A percentile compares a stretch with the other conserved stretches of the same genome.
phyloP scores from a whole-genome alignment of 2,329 filamentous ascomycete genomes.

The Periglandula ipomoeae region DNA sequence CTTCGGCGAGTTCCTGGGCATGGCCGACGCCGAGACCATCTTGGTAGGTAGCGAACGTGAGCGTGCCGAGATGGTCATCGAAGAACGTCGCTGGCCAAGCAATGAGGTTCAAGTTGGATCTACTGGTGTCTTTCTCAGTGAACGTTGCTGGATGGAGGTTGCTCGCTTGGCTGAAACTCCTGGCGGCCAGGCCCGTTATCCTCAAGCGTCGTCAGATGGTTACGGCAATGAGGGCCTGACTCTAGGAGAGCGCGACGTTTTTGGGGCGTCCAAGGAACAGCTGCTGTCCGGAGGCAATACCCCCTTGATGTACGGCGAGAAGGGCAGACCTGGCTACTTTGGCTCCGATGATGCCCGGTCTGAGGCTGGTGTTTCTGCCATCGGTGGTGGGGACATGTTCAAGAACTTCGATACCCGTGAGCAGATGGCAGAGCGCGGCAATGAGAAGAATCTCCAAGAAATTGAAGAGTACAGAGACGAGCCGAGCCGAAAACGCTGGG shows the following conservation, averaged over 20 bases:
- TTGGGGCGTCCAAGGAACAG: constrained; percentile 54
- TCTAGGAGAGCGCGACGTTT: constrained; percentile 50
- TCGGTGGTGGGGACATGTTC: constrained; percentile 95
- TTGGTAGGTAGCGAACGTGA: constrained; percentile 89
- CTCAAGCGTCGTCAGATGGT: constrained; percentile 46
- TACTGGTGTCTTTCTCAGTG: constrained; percentile 91
- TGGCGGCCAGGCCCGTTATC: constrained; percentile 35
- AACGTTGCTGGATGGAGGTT: constrained; percentile 90
- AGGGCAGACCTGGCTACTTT: constrained; percentile 71
- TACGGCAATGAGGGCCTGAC: constrained; percentile 55
- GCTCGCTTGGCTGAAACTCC: constrained; percentile 61
- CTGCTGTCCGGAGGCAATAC: constrained; percentile 43
- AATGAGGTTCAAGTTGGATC: constrained; percentile 88
- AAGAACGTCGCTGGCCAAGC: constrained; percentile 82
- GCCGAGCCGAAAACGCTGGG: constrained; percentile 79
- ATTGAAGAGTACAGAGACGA: constrained; percentile 78
- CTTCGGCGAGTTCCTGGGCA: constrained; percentile 88
- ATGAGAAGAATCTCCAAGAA: constrained; percentile 81
- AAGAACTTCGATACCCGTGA: constrained; percentile 89
- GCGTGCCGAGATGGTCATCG: constrained; percentile 82
- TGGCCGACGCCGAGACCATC: constrained; percentile 74
- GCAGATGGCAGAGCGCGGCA: constrained; percentile 90
- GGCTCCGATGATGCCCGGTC: constrained; percentile 77
- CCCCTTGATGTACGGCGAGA: constrained; percentile 62
- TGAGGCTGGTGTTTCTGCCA: constrained; percentile 84